Base-by-base conservation (phyloP, 768 basidiomycete species). In the Podaxis sp. region DNA sequence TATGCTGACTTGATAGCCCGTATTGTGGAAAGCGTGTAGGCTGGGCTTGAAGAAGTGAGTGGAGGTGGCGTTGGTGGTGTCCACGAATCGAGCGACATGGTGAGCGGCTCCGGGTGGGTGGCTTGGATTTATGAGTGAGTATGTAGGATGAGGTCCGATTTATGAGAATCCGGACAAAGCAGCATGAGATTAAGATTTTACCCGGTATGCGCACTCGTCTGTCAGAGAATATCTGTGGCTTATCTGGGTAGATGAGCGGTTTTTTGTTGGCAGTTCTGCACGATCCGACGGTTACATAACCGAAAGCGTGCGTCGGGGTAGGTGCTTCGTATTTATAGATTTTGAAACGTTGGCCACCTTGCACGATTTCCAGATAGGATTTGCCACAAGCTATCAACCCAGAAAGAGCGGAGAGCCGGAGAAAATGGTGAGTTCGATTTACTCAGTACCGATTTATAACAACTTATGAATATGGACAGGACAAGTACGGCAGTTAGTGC, bases 151-250 rank as follows among this genome's bases (percentile, higher is more conserved):
- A 92, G 25, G 80, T 96, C 48, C 83, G 85, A 62, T 92, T 96
- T 68, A 86, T 97, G 84, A 78, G 94, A 61, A 93, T 96, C 74
- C 84, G 95, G 52, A 96, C 95, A 61, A 91, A 86, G 70, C 82
- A 89, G 55, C 95, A 97, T 71, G 95, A 96, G 69, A 77, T 97
- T 60, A 91, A 96, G 89, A 94, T 97, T 62, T 92, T 94, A 2
- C 95, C 95, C 59, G 91, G 95, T 93, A 56, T 32, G 88, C 68
- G 14, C 4, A 21, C 13, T 3, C 38, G 14, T 16, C 6, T 14
- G 5, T 25, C 16, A 23, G 35, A 11, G 21, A n/a, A 32, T 37
- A 6, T 23, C n/a, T 7, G 10, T 40, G 50, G 23, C 58, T 59
- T 36, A 59, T 55, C 5, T 18, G 6, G 25, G n/a, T 57, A 93